Conservation (phyloP, 257 asterid genomes). For the Anisodus tanguticus region DNA sequence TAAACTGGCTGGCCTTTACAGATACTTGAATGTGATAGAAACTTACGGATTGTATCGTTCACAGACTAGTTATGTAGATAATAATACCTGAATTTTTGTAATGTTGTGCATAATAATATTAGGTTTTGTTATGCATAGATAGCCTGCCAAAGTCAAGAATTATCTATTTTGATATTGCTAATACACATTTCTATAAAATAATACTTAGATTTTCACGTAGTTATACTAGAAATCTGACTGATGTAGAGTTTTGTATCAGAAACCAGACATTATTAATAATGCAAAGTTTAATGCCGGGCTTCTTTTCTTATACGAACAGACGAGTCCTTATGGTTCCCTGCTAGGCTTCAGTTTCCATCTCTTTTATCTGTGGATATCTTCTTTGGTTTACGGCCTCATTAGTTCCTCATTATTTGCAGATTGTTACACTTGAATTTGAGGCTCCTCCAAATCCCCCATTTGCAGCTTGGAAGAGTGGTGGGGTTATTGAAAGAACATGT, state of each 20-base stretch:
- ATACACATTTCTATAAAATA: background rate
- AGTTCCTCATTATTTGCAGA: background rate
- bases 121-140: background rate
- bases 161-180: background rate
- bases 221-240: background rate
- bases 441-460: conserved; percentile 25
- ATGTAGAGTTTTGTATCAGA: background rate
- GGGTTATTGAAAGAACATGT: conserved; percentile 29
- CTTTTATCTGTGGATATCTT: background rate
- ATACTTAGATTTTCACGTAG: background rate
- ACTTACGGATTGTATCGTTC: background rate
- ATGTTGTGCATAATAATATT: background rate
- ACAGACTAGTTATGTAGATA: background rate
- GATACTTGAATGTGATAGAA: background rate
- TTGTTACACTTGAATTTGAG: conserved; percentile 24
- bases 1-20: background rate
- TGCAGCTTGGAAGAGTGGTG: conserved; percentile 26
- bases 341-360: background rate
- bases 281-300: background rate
- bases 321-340: background rate
- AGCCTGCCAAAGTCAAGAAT: background rate
- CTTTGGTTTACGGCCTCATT: background rate
- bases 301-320: background rate
- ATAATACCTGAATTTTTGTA: background rate
- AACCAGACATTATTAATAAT: background rate